Evolutionary conservation across 2,329 filamentous ascomycete genomes (phyloP), one percentile per base, ranked within the genome.

Genomic region (Arthrobotrys conoides): DNA sequence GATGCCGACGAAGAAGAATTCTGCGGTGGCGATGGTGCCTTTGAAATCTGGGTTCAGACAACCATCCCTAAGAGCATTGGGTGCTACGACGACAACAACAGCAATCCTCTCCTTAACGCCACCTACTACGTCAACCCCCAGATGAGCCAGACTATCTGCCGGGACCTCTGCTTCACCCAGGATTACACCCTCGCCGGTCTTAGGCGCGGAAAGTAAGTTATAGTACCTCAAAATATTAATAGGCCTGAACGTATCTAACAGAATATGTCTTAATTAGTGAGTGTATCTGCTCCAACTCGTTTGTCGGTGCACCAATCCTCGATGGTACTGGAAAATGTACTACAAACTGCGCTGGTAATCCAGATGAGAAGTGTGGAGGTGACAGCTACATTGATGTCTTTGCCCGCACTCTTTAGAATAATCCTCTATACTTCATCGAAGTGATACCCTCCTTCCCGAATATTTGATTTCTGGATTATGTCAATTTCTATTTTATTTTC

Each of bases 131-230:
- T 20, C 16, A 46, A 51, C 57, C 27, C 49, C 9, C 16, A 48
- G 8, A 73, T 73, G 70, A 67, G 61, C 61, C 48, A n/a, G 5
- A 16, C 16, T 9, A n/a, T 48, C 18, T 73, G 70, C 49, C 61
- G 61, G 20, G 38, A n/a, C 5, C 27, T 12, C 14, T 73, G 70
- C 61, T 73, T 61, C 41, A 27, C 18, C 2, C n/a, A 61, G 20
- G 61, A 27, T 3, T 51, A 20, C 41, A 59, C 61, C 51, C 49
- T 73, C 18, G 70, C 70, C n/a, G 70, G 61, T 27, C 36, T 65
- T 22, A 66, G 24, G 27, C 22, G 51, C 18, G 70, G 70, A 66
- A 53, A 27, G 70, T 73, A 73, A 73, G 70, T 67, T 33, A 8
- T 10, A 5, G 14, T 14, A 9, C 18, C 36, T 5, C 18, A 20